Evolutionary conservation across 1,139 yeast genomes (phyloP).

Genomic region (Yamadazyma dushanensis): DNA sequence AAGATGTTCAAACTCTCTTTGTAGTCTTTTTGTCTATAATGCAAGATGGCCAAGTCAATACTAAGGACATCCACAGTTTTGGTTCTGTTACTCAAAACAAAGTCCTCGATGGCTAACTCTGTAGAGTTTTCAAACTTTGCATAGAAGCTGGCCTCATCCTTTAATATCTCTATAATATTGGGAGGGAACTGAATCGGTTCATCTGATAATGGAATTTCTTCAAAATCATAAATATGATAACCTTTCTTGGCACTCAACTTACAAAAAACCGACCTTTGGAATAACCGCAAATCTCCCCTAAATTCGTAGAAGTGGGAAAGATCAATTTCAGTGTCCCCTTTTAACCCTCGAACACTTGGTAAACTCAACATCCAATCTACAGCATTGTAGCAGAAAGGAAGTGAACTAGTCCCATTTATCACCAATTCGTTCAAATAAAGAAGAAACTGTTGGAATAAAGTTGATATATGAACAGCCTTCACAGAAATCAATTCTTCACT

Average conservation of each 20-base stretch:
- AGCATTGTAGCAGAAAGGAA: constrained; percentile 31
- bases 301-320: constrained; percentile 38
- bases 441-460: constrained; percentile 32
- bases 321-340: constrained; percentile 14
- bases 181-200: constrained; percentile 1
- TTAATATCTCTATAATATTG: constrained; percentile 11
- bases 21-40: constrained; percentile 59
- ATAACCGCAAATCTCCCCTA: constrained; percentile 46
- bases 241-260: constrained; percentile 35
- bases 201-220: constrained; percentile 19
- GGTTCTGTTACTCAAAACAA: constrained; percentile 48
- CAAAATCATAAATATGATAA: constrained; percentile 31
- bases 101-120: constrained; percentile 43
- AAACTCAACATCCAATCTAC: constrained; percentile 24
- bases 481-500: constrained; percentile 28
- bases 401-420: constrained; percentile 16
- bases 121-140: constrained; percentile 39
- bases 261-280: constrained; percentile 44
- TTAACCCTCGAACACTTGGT: constrained; percentile 18
- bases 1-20: constrained; percentile 62
- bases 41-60: constrained; percentile 76
- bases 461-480: constrained; percentile 32
- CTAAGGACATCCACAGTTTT: constrained; percentile 73
- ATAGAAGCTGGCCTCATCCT: constrained; percentile 20
- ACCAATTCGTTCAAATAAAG: constrained; percentile 42